Evolutionary conservation across 2,329 filamentous ascomycete genomes (phyloP).

Genomic region (Aspergillus ochraceus): DNA sequence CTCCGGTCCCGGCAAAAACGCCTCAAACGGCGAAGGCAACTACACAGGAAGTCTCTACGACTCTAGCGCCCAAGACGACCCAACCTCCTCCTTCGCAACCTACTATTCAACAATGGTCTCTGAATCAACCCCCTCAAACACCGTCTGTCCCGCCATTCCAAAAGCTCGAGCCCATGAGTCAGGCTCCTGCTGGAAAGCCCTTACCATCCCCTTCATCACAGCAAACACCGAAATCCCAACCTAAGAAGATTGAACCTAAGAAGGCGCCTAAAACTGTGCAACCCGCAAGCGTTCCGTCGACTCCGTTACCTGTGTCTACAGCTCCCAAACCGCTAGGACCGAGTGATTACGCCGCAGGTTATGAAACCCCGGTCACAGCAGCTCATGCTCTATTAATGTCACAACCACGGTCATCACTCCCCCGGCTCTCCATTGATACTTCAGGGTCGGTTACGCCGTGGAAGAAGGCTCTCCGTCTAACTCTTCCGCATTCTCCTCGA

Average conservation of each 20-base stretch:
- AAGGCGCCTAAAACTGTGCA: conserved; percentile 15
- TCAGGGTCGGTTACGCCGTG: conserved; percentile 45
- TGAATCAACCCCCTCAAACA: conserved; percentile 33
- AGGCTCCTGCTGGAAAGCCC: conserved; percentile 19
- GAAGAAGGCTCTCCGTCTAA: conserved; percentile 40
- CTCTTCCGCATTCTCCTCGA: conserved; percentile 35
- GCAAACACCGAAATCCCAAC: conserved; percentile 15
- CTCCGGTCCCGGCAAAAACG: background rate
- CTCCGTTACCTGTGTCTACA: conserved; percentile 23
- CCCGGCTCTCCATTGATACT: conserved; percentile 39
- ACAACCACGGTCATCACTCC: conserved; percentile 28
- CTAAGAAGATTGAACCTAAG: conserved; percentile 16
- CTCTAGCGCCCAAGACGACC: conserved; percentile 15
- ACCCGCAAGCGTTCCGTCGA: conserved; percentile 26
- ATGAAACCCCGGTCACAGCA: conserved; percentile 29
- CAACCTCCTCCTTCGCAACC: conserved; percentile 28
- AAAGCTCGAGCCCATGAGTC: conserved; percentile 16
- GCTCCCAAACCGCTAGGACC: conserved; percentile 26
- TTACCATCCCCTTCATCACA: conserved; percentile 20
- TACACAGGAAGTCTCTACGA: conserved; percentile 15
- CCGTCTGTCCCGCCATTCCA: conserved; percentile 26
- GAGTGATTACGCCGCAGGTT: conserved; percentile 21
- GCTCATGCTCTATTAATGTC: conserved; percentile 23
- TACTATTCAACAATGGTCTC: conserved; percentile 40
- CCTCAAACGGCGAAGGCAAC: conserved; percentile 15